Percentiles rank a stretch among this genome's conserved stretches.
These are phyloP conservation scores for Capniomyces stellatus DNA, from an alignment of 371 early-diverging fungal species.

Conservation along the genomic window DNA sequence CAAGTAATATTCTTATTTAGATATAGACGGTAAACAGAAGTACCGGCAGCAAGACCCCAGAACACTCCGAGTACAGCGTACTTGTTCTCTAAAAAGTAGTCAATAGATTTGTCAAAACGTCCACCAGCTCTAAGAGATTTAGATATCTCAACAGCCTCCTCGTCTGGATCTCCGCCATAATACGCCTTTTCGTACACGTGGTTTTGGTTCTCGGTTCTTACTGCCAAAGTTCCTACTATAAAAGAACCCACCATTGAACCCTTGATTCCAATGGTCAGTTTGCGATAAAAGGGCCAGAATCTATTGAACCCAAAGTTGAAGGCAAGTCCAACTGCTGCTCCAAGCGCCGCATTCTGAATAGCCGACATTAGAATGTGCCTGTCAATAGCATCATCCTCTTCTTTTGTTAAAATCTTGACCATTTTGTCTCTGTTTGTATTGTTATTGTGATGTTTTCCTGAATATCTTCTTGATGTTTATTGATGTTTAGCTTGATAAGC, in stretches of 20 bases:
- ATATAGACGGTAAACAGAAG: slow-evolving; percentile 41
- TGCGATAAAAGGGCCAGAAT: slow-evolving; percentile 1
- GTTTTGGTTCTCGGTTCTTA: background rate
- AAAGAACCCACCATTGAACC: background rate
- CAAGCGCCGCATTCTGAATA: background rate
- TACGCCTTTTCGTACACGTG: background rate
- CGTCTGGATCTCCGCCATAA: background rate
- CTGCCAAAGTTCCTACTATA: background rate
- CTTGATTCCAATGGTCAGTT: background rate
- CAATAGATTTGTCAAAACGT: slow-evolving; percentile 5
- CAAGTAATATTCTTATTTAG: slow-evolving; percentile 42
- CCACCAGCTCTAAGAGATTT: background rate
- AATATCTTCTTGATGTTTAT: no score
- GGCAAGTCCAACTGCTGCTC: background rate
- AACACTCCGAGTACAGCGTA: slow-evolving; percentile 38
- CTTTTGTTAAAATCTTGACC: background rate
- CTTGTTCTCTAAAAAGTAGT: slow-evolving; percentile 25
- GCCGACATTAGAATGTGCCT: background rate
- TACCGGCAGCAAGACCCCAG: slow-evolving; percentile 48
- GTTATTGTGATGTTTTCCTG: no score
- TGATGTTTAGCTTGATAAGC: no score
- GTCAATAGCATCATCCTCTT: background rate
- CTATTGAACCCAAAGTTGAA: background rate
- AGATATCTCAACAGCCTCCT: background rate
- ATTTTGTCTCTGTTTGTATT: background rate